Conservation (phyloP, 345 rosid species). For the Dimocarpus longan region DNA sequence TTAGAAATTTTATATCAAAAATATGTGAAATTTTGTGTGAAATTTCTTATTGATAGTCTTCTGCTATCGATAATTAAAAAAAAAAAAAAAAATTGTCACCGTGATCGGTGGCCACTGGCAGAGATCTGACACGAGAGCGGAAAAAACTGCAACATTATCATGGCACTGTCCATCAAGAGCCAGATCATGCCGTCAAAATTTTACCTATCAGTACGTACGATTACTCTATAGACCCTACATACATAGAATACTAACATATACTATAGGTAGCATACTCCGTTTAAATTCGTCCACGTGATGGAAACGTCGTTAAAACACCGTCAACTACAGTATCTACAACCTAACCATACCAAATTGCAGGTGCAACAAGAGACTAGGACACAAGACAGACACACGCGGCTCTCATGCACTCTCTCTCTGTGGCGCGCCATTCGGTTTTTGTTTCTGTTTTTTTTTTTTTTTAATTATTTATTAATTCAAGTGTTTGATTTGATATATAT, state of each 20-base stretch:
- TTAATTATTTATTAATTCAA: conserved; percentile 25
- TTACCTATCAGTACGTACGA: background rate
- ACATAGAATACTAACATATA: no score
- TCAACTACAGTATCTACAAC: conserved; percentile 19
- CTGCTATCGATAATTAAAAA: no score
- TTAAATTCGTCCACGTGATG: no score
- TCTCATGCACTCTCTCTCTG: conserved; percentile 17
- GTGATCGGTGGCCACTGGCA: background rate
- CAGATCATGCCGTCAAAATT: conserved; percentile 37
- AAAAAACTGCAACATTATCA: conserved; percentile 17
- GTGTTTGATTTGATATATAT: conserved; percentile 9
- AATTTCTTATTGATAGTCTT: no score
- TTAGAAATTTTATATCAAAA: no score
- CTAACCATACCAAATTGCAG: background rate
- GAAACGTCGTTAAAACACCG: background rate
- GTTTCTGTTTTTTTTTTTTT: background rate
- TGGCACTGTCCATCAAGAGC: conserved; percentile 20
- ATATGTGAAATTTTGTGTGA: no score
- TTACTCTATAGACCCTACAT: background rate
- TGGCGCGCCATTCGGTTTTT: no score
- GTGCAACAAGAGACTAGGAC: background rate
- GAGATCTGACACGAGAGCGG: conserved; percentile 18
- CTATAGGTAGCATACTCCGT: conserved; percentile 15
- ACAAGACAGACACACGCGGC: background rate
- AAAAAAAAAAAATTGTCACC: no score